Evolutionary conservation across 345 rosid species (phyloP).

Genomic region (Salix brachista): DNA sequence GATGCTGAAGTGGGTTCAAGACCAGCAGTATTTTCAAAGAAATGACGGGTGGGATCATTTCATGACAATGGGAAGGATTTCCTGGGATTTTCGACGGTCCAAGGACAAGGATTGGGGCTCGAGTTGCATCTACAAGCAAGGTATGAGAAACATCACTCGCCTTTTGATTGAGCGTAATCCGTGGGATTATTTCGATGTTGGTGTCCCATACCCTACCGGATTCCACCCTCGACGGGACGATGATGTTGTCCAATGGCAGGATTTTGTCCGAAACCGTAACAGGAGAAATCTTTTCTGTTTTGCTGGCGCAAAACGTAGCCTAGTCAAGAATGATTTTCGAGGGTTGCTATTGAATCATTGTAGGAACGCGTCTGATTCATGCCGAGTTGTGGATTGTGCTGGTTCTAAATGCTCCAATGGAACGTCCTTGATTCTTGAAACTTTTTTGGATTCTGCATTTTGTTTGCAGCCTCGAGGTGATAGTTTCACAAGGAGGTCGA

Average conservation of each 20-base stretch:
- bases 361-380: constrained; percentile 40
- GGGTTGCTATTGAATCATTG: constrained; percentile 66
- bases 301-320: constrained; percentile 74
- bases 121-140: constrained; percentile 66
- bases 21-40: constrained; percentile 56
- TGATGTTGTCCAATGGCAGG: constrained; percentile 78
- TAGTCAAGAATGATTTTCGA: constrained; percentile 67
- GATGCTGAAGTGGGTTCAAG: constrained; percentile 63
- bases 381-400: constrained; percentile 63
- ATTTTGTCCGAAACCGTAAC: constrained; percentile 48
- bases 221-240: constrained; percentile 84
- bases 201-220: constrained; percentile 93
- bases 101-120: constrained; percentile 86
- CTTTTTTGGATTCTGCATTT: constrained; percentile 74
- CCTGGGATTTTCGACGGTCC: constrained; percentile 95
- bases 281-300: constrained; percentile 76
- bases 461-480: constrained; percentile 95
- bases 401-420: constrained; percentile 65
- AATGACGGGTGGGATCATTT: constrained; percentile 97
- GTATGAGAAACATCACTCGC: constrained; percentile 91
- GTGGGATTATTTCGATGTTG: constrained; percentile 96
- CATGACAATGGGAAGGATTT: constrained; percentile 86
- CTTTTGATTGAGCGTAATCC: constrained; percentile 91
- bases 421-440: constrained; percentile 61
- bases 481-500: constrained; percentile 86